Evolutionary conservation across 495 filamentous ascomycete genomes (phyloP).

Genomic region (Neurospora africana): DNA sequence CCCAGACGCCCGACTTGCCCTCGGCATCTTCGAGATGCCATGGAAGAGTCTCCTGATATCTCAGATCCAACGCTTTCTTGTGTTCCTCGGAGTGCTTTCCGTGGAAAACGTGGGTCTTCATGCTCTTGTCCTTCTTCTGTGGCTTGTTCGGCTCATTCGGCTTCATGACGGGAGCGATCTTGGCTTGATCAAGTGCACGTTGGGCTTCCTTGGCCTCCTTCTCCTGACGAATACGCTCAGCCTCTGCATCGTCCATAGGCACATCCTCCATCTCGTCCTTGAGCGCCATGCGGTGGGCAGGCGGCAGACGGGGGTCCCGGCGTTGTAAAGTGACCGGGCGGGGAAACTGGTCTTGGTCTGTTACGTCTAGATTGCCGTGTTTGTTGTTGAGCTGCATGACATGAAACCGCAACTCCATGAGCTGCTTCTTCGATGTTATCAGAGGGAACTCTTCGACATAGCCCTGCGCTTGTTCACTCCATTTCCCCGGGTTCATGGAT

Average conservation of each 20-base stretch:
- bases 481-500: conserved; percentile 36
- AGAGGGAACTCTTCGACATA: conserved; percentile 57
- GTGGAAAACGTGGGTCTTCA: conserved; percentile 59
- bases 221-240: conserved; percentile 46
- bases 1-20: conserved; percentile 75
- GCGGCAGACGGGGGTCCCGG: conserved; percentile 69
- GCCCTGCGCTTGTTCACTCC: conserved; percentile 45
- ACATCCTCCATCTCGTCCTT: conserved; percentile 42
- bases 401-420: conserved; percentile 77
- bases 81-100: conserved; percentile 52
- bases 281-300: conserved; percentile 41
- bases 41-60: conserved; percentile 89
- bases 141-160: conserved; percentile 44
- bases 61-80: conserved; percentile 64
- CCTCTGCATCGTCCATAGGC: conserved; percentile 55
- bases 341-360: conserved; percentile 70
- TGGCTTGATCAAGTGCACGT: conserved; percentile 69
- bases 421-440: conserved; percentile 64
- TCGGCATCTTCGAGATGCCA: conserved; percentile 98
- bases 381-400: conserved; percentile 57
- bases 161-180: conserved; percentile 65
- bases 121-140: conserved; percentile 58
- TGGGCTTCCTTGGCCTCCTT: conserved; percentile 73
- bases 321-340: conserved; percentile 81
- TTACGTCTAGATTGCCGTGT: conserved; percentile 48